Evolutionary conservation across 2,329 filamentous ascomycete genomes (phyloP), one percentile per base, ranked within the genome.

Genomic region (Clarireedia paspali): DNA sequence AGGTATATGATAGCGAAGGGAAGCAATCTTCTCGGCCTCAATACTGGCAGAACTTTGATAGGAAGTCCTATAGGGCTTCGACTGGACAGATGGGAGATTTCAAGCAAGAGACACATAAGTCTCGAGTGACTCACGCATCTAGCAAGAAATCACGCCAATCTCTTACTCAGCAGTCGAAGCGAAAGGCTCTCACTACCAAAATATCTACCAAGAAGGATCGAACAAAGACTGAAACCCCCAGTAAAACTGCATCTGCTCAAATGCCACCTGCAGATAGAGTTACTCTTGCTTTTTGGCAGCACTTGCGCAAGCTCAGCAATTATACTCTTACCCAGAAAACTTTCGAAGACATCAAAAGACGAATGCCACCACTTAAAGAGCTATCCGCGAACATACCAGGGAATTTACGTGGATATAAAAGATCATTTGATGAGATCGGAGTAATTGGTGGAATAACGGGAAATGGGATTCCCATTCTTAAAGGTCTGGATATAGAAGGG

Each of bases 1-100:
- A 56, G 12, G 47, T 65, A 14, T 52, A 51, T 3, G 64, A 66
- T 49, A 14, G 17, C 1, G 6, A 59, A 17, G 65, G 64, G n/a
- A 57, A 57, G 20, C 38, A 26, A 26, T 55, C 62, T 12, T 38
- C 38, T 20, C 60, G 65, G 38, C 45, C 30, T 10, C 47, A 44
- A 9, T 66, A 66, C 30, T 63, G 59, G 58, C 40, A 27, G 14
- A 36, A 39, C 26, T 45, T 52, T 7, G 48, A 52, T 17, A 39
- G 40, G 10, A 56, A 30, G 15, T 15, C 38, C n/a, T 46, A 52
- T 6, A 50, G 53, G 46, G 47, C 53, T 36, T 56, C 39, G 10
- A 56, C 53, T 27, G 53, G 53, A 34, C 47, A 56, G 46, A 56
- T 56, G 20, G 4, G 14, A 45, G 5, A 36, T 15, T 10, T 6